phyloP scores from a whole-genome alignment of 305 asterid genomes.

The Fraxinus greggii region DNA sequence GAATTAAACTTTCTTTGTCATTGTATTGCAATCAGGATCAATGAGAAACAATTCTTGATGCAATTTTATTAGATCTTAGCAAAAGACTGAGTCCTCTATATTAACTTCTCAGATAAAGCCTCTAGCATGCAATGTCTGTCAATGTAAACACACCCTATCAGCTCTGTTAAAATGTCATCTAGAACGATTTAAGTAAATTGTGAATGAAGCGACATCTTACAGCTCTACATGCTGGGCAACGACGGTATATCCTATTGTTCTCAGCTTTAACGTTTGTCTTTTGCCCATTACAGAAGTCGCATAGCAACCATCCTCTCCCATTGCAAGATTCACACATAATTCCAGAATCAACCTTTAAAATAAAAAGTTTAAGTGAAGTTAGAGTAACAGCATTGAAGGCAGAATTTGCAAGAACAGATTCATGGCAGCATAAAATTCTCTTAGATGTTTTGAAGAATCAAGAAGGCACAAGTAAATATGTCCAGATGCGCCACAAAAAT shows the following conservation, averaged over 20 bases:
- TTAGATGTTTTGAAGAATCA: not conserved
- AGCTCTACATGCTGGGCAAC: constrained; percentile 81
- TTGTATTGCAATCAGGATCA: not conserved
- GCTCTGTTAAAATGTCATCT: not conserved
- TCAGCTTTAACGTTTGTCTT: constrained; percentile 63
- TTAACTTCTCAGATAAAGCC: not conserved
- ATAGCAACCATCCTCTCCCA: constrained; percentile 71
- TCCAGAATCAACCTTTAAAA: constrained; percentile 48
- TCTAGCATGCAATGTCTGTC: not conserved
- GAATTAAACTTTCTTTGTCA: not conserved
- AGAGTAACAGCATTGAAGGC: not conserved
- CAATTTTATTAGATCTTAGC: not conserved
- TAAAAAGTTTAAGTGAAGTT: not conserved
- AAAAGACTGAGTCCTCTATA: not conserved
- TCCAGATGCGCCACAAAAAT: not conserved
- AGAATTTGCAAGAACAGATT: not conserved
- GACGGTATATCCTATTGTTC: constrained; percentile 56
- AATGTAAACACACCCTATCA: not conserved
- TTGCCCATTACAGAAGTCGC: constrained; percentile 76
- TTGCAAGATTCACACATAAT: constrained; percentile 57
- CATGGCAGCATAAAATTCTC: not conserved
- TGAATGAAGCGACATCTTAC: constrained; percentile 40
- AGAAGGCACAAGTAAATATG: not conserved
- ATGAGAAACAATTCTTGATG: not conserved
- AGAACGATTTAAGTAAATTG: not conserved